Percentiles rank a stretch among this genome's conserved stretches.
Evolutionary conservation across 2,329 filamentous ascomycete species (phyloP).

Genomic region (Metarhizium brunneum): DNA sequence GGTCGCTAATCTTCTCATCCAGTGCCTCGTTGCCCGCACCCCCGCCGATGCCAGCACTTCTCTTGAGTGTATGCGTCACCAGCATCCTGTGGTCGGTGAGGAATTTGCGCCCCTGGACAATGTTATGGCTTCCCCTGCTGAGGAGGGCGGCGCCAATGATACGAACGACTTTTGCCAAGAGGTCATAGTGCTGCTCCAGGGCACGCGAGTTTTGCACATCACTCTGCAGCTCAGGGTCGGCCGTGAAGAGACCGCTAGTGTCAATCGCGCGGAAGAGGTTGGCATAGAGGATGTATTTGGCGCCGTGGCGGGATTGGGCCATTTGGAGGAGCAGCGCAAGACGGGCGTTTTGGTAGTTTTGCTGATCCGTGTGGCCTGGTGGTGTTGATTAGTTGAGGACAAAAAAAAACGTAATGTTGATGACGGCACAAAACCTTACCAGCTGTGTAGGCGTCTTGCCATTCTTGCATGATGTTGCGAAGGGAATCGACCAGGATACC

Average conservation of each 20-base stretch:
- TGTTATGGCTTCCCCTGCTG: conserved; percentile 72
- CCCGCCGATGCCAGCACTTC: conserved; percentile 67
- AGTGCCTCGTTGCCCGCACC: conserved; percentile 29
- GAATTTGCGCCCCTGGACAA: conserved; percentile 71
- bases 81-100: conserved; percentile 73
- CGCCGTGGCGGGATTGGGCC: conserved; percentile 74
- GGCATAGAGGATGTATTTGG: conserved; percentile 77
- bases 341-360: conserved; percentile 56
- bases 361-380: conserved; percentile 31
- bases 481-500: conserved; percentile 85
- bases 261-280: conserved; percentile 77
- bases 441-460: conserved; percentile 44
- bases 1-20: conserved; percentile 58
- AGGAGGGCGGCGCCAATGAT: conserved; percentile 77
- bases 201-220: conserved; percentile 61
- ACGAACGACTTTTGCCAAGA: conserved; percentile 71
- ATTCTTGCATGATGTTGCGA: conserved; percentile 65
- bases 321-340: conserved; percentile 77
- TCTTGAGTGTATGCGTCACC: conserved; percentile 83
- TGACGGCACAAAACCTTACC: conserved; percentile 33
- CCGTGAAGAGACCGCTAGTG: conserved; percentile 74
- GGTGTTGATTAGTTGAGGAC: background rate
- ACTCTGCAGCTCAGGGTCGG: conserved; percentile 87
- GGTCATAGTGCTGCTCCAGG: conserved; percentile 71
- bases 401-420: conserved; percentile 8